Evolutionary conservation across 139 green algal species (phyloP).

Genomic region (Coelastrella sp.): DNA sequence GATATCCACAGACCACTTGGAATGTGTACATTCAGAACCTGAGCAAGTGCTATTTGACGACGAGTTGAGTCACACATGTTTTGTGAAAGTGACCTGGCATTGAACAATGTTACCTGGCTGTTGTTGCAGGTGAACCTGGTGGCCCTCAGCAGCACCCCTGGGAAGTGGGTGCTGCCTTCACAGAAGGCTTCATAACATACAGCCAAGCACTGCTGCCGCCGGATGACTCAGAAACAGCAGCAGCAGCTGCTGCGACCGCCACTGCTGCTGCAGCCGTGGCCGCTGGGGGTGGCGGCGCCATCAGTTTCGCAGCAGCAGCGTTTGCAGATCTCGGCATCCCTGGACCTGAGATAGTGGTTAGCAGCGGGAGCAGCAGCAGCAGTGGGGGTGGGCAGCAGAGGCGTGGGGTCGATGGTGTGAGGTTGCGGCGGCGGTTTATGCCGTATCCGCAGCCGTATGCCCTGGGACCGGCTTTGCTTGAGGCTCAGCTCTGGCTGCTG

Average conservation of each 20-base stretch:
- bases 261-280: constrained; percentile 13
- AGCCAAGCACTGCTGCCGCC: constrained; percentile 28
- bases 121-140: constrained; percentile 62
- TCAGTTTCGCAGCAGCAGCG: neutral
- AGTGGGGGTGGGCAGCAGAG: constrained; percentile 11
- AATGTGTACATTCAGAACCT: too few relatives aligned
- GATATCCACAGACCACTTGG: too few relatives aligned
- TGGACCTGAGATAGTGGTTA: neutral
- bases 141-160: constrained; percentile 71
- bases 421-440: constrained; percentile 38
- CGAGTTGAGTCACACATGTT: too few relatives aligned
- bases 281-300: neutral
- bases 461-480: constrained; percentile 68
- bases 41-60: too few relatives aligned
- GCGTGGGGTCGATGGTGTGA: constrained; percentile 13
- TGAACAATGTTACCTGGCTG: neutral
- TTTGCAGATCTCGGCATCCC: neutral
- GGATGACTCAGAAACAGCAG: constrained; percentile 19
- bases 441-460: constrained; percentile 73
- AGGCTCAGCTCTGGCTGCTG: constrained; percentile 73
- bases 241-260: neutral
- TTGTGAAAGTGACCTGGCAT: too few relatives aligned
- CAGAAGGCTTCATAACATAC: constrained; percentile 37
- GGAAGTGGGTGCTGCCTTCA: constrained; percentile 65
- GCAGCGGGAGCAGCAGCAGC: neutral